Conservation (phyloP, 1,284 basidiomycete species). For the Tilletia walkeri region DNA sequence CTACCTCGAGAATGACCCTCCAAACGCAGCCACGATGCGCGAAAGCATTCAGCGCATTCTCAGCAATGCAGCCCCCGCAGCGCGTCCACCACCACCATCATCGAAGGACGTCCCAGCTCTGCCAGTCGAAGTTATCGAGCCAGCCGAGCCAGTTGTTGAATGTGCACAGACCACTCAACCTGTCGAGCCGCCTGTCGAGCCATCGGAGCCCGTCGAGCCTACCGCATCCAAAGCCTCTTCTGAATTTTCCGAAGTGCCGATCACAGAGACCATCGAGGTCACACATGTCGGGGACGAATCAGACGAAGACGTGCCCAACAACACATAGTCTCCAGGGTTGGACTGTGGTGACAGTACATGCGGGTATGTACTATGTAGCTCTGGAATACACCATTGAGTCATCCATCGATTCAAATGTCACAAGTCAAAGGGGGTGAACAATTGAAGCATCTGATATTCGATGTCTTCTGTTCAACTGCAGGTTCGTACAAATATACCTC, state of each 20-base stretch:
- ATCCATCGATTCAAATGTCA: no score
- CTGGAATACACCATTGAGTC: no score
- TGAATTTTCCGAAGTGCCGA: neutral
- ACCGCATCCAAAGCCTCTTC: neutral
- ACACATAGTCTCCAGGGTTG: no score
- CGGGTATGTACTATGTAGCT: no score
- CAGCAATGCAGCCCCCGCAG: neutral
- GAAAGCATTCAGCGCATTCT: conserved; percentile 27
- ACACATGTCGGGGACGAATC: neutral
- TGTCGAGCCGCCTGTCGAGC: no score
- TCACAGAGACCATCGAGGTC: neutral
- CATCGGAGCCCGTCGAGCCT: no score
- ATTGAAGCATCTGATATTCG: no score
- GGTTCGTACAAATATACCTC: no score
- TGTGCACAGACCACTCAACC: neutral
- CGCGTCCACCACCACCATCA: neutral
- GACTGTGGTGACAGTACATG: no score
- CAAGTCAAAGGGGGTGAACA: no score
- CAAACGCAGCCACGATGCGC: conserved; percentile 40
- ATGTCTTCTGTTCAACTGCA: no score
- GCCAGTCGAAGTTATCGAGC: neutral
- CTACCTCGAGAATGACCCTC: conserved; percentile 51
- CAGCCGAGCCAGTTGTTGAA: neutral
- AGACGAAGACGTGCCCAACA: no score
- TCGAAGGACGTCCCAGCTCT: conserved; percentile 11